A percentile compares a stretch with the other conserved stretches of the same genome.
These are phyloP conservation scores for Penicillium psychrosexuale DNA, from an alignment of 2,329 filamentous ascomycete genomes.

Conservation along the genomic window DNA sequence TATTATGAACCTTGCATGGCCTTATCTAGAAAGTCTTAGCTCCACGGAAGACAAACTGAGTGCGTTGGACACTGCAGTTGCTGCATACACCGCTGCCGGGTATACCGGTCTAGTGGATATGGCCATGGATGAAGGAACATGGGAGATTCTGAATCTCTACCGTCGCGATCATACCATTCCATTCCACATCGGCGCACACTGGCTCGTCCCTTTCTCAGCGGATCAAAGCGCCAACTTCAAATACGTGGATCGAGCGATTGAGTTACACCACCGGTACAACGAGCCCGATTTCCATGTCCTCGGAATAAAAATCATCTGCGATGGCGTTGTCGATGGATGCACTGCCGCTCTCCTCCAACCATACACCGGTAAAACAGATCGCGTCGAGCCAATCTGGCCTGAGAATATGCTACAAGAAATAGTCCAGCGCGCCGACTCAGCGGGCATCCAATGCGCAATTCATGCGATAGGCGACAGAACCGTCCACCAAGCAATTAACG, in stretches of 20 bases:
- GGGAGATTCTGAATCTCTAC: constrained; percentile 45
- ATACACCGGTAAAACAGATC: constrained; percentile 42
- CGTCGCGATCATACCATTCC: constrained; percentile 38
- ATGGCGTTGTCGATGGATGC: constrained; percentile 52
- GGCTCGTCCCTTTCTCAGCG: constrained; percentile 46
- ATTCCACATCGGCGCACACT: constrained; percentile 48
- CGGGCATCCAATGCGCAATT: constrained; percentile 49
- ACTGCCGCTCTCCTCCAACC: constrained; percentile 50
- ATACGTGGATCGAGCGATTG: constrained; percentile 48
- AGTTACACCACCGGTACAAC: constrained; percentile 42
- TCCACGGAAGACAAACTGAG: constrained; percentile 44
- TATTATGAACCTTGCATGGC: constrained; percentile 47
- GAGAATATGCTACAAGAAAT: constrained; percentile 43
- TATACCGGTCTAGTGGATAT: constrained; percentile 52
- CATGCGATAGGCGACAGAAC: constrained; percentile 53
- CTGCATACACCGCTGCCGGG: constrained; percentile 45
- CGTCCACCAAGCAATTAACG: constrained; percentile 47
- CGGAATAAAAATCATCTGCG: constrained; percentile 52
- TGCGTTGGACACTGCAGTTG: constrained; percentile 42
- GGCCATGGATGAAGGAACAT: constrained; percentile 52
- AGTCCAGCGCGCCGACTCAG: constrained; percentile 43
- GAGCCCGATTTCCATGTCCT: constrained; percentile 44
- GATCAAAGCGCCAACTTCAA: constrained; percentile 39
- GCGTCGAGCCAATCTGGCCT: constrained; percentile 49
- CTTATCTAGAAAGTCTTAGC: constrained; percentile 44